Conservation (phyloP, 768 basidiomycete species). For the Podaxis sp. region DNA sequence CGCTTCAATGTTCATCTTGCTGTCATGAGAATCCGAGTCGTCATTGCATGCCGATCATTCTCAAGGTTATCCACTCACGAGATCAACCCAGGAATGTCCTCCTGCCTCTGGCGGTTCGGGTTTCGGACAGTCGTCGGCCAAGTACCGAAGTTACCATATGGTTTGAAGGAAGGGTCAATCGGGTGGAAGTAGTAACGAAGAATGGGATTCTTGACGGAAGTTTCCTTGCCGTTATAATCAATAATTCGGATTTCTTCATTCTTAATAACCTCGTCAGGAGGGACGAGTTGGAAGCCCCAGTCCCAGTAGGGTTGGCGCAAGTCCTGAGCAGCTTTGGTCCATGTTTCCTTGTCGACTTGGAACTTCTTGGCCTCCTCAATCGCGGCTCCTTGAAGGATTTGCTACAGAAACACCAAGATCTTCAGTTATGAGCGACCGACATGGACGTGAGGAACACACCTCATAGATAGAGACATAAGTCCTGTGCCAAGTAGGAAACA, state of each 20-base stretch:
- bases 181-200: constrained; percentile 32
- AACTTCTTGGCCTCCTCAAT: constrained; percentile 40
- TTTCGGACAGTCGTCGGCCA: constrained; percentile 37
- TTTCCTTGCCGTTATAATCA: constrained; percentile 24
- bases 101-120: constrained; percentile 18
- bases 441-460: constrained; percentile 27
- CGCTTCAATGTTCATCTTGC: constrained; percentile 21
- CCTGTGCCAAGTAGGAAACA: constrained; percentile 59
- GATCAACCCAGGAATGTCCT: neutral
- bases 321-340: constrained; percentile 33
- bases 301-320: constrained; percentile 52
- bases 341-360: constrained; percentile 25
- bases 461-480: constrained; percentile 51
- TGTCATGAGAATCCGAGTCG: neutral
- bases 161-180: constrained; percentile 29
- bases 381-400: constrained; percentile 44
- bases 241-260: constrained; percentile 8
- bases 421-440: neutral
- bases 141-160: constrained; percentile 21
- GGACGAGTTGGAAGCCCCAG: constrained; percentile 41
- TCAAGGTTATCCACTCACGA: neutral
- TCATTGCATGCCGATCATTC: neutral
- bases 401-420: constrained; percentile 29
- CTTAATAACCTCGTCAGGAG: constrained; percentile 37
- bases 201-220: constrained; percentile 33